phyloP scores from a whole-genome alignment of 164 flowering plant species.

The Tetracentron sinense region DNA sequence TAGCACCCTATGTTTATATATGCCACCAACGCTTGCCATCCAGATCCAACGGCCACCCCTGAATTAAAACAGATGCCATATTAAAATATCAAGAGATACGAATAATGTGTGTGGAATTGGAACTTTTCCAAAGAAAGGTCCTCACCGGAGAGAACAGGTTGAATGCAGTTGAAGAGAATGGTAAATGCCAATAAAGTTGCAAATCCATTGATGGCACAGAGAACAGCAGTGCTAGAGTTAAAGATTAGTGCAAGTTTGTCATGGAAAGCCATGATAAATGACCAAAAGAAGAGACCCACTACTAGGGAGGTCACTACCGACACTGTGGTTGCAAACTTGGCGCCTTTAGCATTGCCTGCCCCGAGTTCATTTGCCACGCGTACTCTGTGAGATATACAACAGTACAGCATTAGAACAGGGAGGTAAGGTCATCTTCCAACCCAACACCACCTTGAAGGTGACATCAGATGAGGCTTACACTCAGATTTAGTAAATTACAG shows the following conservation, averaged over 20 bases:
- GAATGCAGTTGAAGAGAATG: conserved; percentile 62
- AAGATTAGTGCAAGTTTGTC: conserved; percentile 43
- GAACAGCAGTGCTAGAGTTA: conserved; percentile 39
- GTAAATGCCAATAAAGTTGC: conserved; percentile 50
- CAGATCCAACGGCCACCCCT: conserved; percentile 78
- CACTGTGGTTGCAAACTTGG: conserved; percentile 55
- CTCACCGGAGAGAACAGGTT: conserved; percentile 69
- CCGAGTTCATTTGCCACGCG: conserved; percentile 75
- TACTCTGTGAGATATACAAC: no score
- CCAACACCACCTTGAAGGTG: no score
- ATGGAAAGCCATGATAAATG: conserved; percentile 39
- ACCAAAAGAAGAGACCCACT: conserved; percentile 52
- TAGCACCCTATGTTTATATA: conserved; percentile 58
- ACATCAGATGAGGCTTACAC: no score
- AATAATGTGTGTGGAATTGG: no score
- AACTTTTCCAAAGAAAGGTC: no score
- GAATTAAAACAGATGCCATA: background rate
- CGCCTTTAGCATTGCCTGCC: conserved; percentile 59
- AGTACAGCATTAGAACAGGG: no score
- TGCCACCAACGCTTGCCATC: no score
- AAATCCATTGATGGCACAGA: conserved; percentile 37
- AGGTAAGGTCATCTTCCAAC: no score
- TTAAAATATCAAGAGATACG: background rate
- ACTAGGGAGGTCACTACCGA: conserved; percentile 37
- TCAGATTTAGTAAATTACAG: no score